Conservation (phyloP, 2,329 filamentous ascomycete genomes). For the Stagonosporopsis rhizophila region DNA sequence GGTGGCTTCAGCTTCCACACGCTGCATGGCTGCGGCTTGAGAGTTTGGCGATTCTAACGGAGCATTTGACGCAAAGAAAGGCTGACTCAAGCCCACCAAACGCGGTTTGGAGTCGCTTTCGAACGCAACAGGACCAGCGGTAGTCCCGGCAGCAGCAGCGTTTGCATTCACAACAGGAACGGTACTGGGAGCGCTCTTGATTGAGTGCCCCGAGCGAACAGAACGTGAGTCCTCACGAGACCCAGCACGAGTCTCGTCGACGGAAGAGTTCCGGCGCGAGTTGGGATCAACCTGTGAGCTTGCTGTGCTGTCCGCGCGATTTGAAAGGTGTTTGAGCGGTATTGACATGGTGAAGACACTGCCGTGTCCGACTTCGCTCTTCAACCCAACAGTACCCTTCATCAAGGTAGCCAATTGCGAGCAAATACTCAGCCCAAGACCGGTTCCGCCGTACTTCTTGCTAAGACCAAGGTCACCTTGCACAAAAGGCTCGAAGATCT, state of each 20-base stretch:
- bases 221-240: conserved; percentile 44
- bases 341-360: conserved; percentile 85
- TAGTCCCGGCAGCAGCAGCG: conserved; percentile 20
- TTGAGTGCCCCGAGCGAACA: conserved; percentile 42
- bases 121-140: conserved; percentile 50
- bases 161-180: conserved; percentile 23
- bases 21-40: conserved; percentile 70
- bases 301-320: conserved; percentile 64
- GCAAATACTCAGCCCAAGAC: conserved; percentile 87
- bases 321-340: conserved; percentile 77
- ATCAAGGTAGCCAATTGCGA: conserved; percentile 84
- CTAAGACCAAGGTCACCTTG: conserved; percentile 89
- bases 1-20: conserved; percentile 67
- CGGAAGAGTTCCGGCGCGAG: conserved; percentile 36
- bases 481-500: conserved; percentile 92
- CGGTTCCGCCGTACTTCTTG: conserved; percentile 89
- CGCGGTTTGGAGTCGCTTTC: conserved; percentile 74
- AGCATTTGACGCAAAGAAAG: conserved; percentile 70
- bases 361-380: conserved; percentile 75
- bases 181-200: conserved; percentile 31
- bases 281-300: conserved; percentile 43
- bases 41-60: conserved; percentile 62
- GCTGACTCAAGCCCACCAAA: conserved; percentile 80
- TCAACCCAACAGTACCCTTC: conserved; percentile 76
- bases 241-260: conserved; percentile 33